Base-by-base conservation (phyloP, 257 asterid species). In the Sherardia arvensis region DNA sequence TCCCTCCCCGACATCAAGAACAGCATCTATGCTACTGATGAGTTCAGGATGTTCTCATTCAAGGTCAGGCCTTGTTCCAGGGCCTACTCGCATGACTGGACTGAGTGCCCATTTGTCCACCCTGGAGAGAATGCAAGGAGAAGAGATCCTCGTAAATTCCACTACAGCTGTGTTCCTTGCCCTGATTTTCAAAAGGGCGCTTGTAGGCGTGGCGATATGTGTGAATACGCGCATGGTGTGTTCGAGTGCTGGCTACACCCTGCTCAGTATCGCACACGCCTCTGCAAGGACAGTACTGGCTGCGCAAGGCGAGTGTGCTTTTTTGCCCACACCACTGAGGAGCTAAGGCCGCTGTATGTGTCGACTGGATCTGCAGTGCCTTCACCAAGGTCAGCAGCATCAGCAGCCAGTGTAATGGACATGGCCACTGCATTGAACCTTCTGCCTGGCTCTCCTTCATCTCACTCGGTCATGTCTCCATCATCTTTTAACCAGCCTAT, bases 171-270 rank as follows among this genome's bases (percentile, higher is more conserved):
- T 66, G 97, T 92, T 27, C 97, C 99, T 18, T 92, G 99, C 64
- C 96, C 96, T n/a, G 97, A 92, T 54, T 92, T 92, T 65, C 90
- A 97, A 0, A 92, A 87, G 74, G 97, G 96, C 17, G 76, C 99
- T 1, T 92, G 99, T 69, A 75, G 96, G 75, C 79, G 99, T n/a
- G 96, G 97, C 14, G 97, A 92, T 78, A 85, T 89, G 97, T 92
- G 99, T 27, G 97, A 90, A 73, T 92, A 92, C 61, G 99, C 97
- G 28, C 99, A 92, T 66, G 99, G 99, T 27, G 99, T 92, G 69
- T 92, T 92, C 53, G 99, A 92, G 74, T 87, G 95, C 80, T 92
- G 99, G 99, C 90, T 92, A 23, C 99, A 90, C 77, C 99, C 99
- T 1, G 97, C 99, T 20, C 99, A 90, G 65, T 92, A 92, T 48